Evolutionary conservation across 345 rosid species (phyloP), one percentile per base, ranked within the genome.

Genomic region (Eucalyptus rudis): DNA sequence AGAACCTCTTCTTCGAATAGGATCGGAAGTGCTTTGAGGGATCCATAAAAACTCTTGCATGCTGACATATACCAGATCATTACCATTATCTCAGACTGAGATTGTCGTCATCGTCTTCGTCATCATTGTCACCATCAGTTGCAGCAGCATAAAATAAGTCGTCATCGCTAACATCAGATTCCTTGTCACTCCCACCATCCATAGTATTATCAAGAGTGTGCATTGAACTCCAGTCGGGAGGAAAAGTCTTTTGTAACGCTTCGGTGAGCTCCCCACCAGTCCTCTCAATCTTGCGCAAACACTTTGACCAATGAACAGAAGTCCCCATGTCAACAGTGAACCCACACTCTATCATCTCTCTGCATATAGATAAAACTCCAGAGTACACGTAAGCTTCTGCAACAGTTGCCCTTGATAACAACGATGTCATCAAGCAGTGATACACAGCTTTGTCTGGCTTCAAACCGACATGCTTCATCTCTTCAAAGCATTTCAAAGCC

Each of bases 311-410:
- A 91, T 96, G 95, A 87, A 96, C 98, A 8, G 99, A 98, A 12
- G 99, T 97, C 88, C 96, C 97, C 99, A 97, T 96, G 89, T 97
- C 99, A 24, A 97, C 96, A 3, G 93, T 93, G 91, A 97, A 90
- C 33, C 91, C 97, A 64, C 95, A 93, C 86, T 91, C 98, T 71
- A 94, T 92, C 98, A 97, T 97, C 92, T 96, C 99, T 87, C 88
- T 92, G 89, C 97, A 94, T 47, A 96, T 89, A 15, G 95, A 93
- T 89, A 95, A 87, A 31, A 95, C 92, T 71, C 96, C 95, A 0
- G 96, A 89, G 93, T 93, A 95, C 13, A 96, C 90, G 87, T 93
- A 96, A 58, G 94, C 96, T 93, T 96, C 99, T 4, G 99, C 94
- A 86, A 96, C 94, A 22, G 96, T 90, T 71, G 99, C 98, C 92